phyloP scores from a whole-genome alignment of 2,329 filamentous ascomycete species.

The Xylaria sp. region DNA sequence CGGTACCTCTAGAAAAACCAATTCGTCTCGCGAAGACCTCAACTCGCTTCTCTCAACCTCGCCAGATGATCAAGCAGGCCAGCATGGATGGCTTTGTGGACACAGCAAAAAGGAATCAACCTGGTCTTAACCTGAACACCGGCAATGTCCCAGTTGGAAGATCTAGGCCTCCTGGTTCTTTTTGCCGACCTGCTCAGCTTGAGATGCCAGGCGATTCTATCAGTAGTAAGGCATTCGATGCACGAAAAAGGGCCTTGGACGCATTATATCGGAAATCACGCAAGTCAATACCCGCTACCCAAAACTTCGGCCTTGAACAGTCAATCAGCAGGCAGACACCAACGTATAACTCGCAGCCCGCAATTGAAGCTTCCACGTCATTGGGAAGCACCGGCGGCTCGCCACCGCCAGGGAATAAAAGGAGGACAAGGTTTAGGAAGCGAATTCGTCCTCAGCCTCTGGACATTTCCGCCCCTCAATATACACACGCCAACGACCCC shows the following conservation, averaged over 20 bases:
- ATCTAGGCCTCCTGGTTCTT: slow-evolving; percentile 35
- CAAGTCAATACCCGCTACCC: slow-evolving; percentile 43
- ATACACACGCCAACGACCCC: slow-evolving; percentile 65
- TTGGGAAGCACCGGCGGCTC: slow-evolving; percentile 10
- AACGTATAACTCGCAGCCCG: slow-evolving; percentile 33
- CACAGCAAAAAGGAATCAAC: slow-evolving; percentile 29
- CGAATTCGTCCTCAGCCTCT: slow-evolving; percentile 56
- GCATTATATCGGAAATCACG: slow-evolving; percentile 60
- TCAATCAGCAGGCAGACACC: slow-evolving; percentile 47
- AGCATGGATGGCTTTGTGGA: slow-evolving; percentile 50
- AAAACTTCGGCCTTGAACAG: slow-evolving; percentile 52
- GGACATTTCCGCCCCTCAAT: slow-evolving; percentile 64
- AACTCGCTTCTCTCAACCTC: slow-evolving; percentile 46
- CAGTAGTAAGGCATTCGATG: slow-evolving; percentile 57
- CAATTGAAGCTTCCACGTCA: slow-evolving; percentile 6
- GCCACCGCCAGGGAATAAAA: slow-evolving; percentile 17
- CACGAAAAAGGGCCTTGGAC: slow-evolving; percentile 66
- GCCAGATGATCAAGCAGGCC: slow-evolving; percentile 46
- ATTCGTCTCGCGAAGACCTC: slow-evolving; percentile 27
- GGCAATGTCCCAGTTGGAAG: slow-evolving; percentile 22
- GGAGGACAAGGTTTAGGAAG: slow-evolving; percentile 55
- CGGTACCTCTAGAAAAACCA: neutral
- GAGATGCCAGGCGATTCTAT: slow-evolving; percentile 58
- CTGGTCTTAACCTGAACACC: slow-evolving; percentile 10
- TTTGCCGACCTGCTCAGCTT: slow-evolving; percentile 64